Percentiles rank a stretch among this genome's conserved stretches.
Evolutionary conservation across 192 early-diverging fungal species (phyloP).

Genomic region (Globomyces pollinis-pini): DNA sequence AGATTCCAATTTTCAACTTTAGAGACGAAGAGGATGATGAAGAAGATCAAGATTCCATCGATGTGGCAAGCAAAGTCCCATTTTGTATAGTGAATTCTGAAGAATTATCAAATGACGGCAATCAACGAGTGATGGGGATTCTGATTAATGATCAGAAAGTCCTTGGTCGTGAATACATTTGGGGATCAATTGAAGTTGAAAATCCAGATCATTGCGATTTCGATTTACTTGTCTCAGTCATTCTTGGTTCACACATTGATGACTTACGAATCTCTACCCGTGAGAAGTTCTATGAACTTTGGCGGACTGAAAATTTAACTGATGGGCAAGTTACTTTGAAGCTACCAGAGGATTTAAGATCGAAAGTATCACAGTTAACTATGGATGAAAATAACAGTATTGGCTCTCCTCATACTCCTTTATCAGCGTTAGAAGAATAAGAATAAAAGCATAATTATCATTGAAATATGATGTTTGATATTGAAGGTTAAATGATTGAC

Average conservation of each 20-base stretch:
- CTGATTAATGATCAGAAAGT: conserved; percentile 1
- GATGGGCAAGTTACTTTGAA: conserved; percentile 31
- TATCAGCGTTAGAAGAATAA: background rate
- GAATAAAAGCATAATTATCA: too few species aligned
- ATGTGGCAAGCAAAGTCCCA: conserved; percentile 22
- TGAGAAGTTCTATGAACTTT: conserved; percentile 40
- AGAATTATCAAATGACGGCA: conserved; percentile 18
- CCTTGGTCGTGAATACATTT: conserved; percentile 33
- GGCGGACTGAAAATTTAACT: conserved; percentile 41
- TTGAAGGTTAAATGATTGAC: too few species aligned
- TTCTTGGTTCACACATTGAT: conserved; percentile 34
- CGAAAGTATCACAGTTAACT: background rate
- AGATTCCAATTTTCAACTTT: conserved; percentile 32
- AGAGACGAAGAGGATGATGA: conserved; percentile 19
- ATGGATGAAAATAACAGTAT: too few species aligned
- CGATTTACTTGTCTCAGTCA: conserved; percentile 23
- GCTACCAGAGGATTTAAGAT: conserved; percentile 6
- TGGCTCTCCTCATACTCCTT: too few species aligned
- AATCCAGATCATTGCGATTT: conserved; percentile 45
- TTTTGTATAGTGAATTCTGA: conserved; percentile 45
- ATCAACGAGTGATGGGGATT: conserved; percentile 9
- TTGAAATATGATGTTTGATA: too few species aligned
- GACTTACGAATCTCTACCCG: conserved; percentile 35
- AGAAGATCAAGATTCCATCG: conserved; percentile 15
- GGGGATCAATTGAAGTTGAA: conserved; percentile 40